Evolutionary conservation across 1,284 basidiomycete genomes (phyloP), one percentile per base, ranked within the genome.

Genomic region (Malassezia arunalokei): DNA sequence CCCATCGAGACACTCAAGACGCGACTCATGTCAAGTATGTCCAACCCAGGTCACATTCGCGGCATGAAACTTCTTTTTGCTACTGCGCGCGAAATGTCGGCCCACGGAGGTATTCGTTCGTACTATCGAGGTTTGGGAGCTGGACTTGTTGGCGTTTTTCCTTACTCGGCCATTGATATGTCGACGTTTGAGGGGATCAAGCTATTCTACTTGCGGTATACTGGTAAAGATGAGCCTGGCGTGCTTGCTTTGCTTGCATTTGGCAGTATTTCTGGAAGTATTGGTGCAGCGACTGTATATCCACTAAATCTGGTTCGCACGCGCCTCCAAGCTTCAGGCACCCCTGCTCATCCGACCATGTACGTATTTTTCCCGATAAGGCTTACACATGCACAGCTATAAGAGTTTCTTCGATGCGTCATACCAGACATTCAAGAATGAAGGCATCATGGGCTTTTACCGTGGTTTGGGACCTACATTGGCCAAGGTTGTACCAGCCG

Each of bases 401-500:
- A 81, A 79, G 3, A 90, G 91, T 24, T 84, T 92, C 56, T 75
- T 80, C 75, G 94, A 99, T 72, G 94, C 95, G 6, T 80, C 81
- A 6, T 74, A 77, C 40, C 84, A 84, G 72, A 96, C 92, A 17
- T 86, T 86, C 74, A 77, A 79, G 43, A 79, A 81, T 17, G 92
- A 96, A 71, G 92, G 92, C 0, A 86, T 88, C 83, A 79, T 83
- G 58, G 92, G 92, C 2, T 88, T 98, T 74, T 99, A 99, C 76
- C 83, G 90, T 42, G 92, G 92, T 33, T 76, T 92, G 60, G 80
- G 88, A 51, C 89, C 88, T 32, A 89, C 87, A 42, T 78, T 94
- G 62, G 87, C 90, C 41, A 96, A 95, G 35, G 66, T 66, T 7
- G 66, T 64, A 0, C 64, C 64, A 0, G 64, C 64, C 7, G 64